phyloP scores from a whole-genome alignment of 441 rosid species.

The Jatropha podagrica region DNA sequence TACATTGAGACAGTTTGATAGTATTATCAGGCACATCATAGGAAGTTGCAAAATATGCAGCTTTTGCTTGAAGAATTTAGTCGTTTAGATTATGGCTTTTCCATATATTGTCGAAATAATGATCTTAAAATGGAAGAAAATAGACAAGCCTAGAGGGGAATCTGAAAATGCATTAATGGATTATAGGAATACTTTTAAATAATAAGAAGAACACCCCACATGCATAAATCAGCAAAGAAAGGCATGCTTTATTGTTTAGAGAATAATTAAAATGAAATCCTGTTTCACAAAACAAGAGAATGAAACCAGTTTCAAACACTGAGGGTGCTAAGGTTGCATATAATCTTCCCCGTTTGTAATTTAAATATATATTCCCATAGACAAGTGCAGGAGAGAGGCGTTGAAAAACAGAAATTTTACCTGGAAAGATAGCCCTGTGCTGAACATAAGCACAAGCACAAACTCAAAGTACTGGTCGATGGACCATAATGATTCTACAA shows the following conservation, averaged over 20 bases:
- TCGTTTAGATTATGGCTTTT: neutral
- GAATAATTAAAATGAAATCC: neutral
- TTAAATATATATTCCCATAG: neutral
- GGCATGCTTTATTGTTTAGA: neutral
- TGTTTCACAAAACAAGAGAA: neutral
- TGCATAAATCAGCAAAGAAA: neutral
- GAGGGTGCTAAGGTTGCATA: too few species aligned
- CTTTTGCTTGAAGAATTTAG: neutral
- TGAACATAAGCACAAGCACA: conserved; percentile 96
- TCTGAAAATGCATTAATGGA: neutral
- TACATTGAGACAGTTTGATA: conserved; percentile 13
- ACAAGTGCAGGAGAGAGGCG: neutral
- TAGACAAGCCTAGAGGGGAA: neutral
- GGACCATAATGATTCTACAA: conserved; percentile 93
- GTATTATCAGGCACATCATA: neutral
- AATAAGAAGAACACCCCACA: neutral
- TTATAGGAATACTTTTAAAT: neutral
- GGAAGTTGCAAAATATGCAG: neutral
- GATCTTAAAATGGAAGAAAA: neutral
- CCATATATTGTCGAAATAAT: neutral
- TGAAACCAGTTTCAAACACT: neutral
- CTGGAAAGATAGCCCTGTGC: conserved; percentile 98
- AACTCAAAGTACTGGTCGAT: conserved; percentile 98
- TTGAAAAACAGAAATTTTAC: conserved; percentile 33
- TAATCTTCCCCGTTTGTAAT: neutral